Conservation (phyloP, 306 rosid species). For the Cucurbita pepo region DNA sequence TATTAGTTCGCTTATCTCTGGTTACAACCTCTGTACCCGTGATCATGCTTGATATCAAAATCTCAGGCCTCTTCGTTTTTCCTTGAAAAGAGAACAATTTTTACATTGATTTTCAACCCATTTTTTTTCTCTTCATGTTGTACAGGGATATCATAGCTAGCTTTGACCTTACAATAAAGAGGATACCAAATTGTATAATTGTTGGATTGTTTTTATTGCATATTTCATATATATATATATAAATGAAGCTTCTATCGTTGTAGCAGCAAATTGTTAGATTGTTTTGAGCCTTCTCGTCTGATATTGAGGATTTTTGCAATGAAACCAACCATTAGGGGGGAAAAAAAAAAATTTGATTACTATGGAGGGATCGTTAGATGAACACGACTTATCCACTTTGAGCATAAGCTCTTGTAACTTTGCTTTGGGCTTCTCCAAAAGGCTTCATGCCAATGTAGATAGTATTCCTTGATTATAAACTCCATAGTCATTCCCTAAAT, state of each 20-base stretch:
- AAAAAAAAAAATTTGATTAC: no score
- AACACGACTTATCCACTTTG: no score
- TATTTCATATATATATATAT: neutral
- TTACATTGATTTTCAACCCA: neutral
- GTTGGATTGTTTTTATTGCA: neutral
- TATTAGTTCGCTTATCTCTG: slow-evolving; percentile 73
- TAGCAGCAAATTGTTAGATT: neutral
- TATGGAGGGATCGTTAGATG: no score
- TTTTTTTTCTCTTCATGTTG: slow-evolving; percentile 2
- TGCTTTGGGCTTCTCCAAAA: no score
- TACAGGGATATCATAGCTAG: slow-evolving; percentile 7
- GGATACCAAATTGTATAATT: neutral
- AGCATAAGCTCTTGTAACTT: no score
- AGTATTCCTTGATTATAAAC: no score
- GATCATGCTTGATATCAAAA: slow-evolving; percentile 19
- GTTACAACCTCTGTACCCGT: slow-evolving; percentile 54
- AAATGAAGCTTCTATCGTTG: neutral
- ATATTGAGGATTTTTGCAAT: neutral
- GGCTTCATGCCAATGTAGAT: no score
- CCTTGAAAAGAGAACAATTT: neutral
- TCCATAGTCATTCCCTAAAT: no score
- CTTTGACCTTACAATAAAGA: slow-evolving; percentile 2
- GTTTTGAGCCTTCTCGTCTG: neutral
- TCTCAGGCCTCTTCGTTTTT: neutral
- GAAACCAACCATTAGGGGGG: no score